Evolutionary conservation across 2,329 filamentous ascomycete genomes (phyloP), one percentile per base, ranked within the genome.

Genomic region (Sporothrix globosa): DNA sequence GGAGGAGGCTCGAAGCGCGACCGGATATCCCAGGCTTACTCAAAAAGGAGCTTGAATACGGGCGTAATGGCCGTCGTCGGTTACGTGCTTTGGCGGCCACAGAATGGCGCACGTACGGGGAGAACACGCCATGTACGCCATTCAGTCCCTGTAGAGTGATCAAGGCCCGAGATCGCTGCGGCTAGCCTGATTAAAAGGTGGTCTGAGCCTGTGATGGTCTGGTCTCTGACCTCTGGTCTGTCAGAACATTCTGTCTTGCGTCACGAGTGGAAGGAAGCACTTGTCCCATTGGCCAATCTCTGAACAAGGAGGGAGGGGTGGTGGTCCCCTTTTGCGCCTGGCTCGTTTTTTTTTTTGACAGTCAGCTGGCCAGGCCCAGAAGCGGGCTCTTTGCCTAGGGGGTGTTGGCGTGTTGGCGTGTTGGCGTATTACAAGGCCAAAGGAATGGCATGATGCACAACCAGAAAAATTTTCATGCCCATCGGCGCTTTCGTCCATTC

Each of bases 351-450:
- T 50, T 54, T 67, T 67, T 58, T 68, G 34, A 41, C 44, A 27
- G 71, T 73, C 72, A 72, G 68, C 68, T 73, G 71, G 69, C 52
- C 61, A 19, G 24, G 24, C 24, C 27, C 13, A 56, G 14, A 56
- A 54, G 48, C 48, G 48, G 48, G 48, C 48, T 50, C 19, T 3
- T 44, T 30, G 2, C 27, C 27, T 30, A 30, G 27, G 27, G 27
- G 27, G 11, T 44, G 48, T 19, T 50, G 4, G 48, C 48, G 19
- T 30, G 19, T 21, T 58, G 30, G 54, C 30, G 54, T 19, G 19
- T 9, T 19, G 17, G 17, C 48, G 9, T 54, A 14, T 24, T n/a
- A 10, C n/a, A 41, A 27, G 9, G 39, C 9, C n/a, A 17, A 41
- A 41, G 17, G 46, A 39, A 46, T 41, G 21, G 4, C 34, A 68